Percentiles rank a stretch among this genome's conserved stretches.
Evolutionary conservation across 2,329 filamentous ascomycete genomes (phyloP).

Genomic region (Aspergillus cejpii): DNA sequence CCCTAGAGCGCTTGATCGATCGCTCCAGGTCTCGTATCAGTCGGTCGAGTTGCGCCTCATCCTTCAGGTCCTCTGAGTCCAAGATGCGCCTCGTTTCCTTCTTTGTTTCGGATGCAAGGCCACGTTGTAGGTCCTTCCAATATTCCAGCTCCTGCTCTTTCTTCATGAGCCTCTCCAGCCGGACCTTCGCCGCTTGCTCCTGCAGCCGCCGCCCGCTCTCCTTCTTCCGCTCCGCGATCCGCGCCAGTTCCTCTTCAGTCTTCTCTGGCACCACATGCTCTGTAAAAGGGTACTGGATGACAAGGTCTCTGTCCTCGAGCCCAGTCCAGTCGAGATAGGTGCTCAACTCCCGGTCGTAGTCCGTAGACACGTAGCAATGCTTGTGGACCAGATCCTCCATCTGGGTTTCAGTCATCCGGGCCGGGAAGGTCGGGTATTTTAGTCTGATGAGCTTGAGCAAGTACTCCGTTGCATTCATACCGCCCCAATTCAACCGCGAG

Average conservation of each 20-base stretch:
- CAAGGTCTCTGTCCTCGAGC: conserved; percentile 77
- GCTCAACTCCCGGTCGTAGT: conserved; percentile 73
- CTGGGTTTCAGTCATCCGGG: conserved; percentile 78
- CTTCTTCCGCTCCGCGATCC: conserved; percentile 87
- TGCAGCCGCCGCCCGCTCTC: conserved; percentile 87
- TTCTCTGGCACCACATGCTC: conserved; percentile 89
- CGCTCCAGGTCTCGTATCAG: conserved; percentile 84
- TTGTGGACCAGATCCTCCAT: conserved; percentile 80
- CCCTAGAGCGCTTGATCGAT: conserved; percentile 79
- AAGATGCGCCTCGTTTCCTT: conserved; percentile 83
- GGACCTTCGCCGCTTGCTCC: conserved; percentile 95
- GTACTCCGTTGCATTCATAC: conserved; percentile 83
- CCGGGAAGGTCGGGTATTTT: conserved; percentile 85
- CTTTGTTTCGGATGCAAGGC: conserved; percentile 70
- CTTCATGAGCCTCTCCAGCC: conserved; percentile 85
- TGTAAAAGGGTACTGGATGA: conserved; percentile 88
- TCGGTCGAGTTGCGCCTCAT: conserved; percentile 78
- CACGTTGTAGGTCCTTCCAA: conserved; percentile 73
- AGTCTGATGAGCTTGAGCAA: conserved; percentile 79
- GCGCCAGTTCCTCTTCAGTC: conserved; percentile 84
- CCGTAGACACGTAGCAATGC: conserved; percentile 80
- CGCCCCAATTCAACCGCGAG: conserved; percentile 89
- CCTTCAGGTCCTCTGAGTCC: conserved; percentile 85
- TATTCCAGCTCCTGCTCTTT: conserved; percentile 96
- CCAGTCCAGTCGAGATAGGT: conserved; percentile 84